Conservation (phyloP, 108 stramenopile genomes). For the Asterionellopsis glacialis region DNA sequence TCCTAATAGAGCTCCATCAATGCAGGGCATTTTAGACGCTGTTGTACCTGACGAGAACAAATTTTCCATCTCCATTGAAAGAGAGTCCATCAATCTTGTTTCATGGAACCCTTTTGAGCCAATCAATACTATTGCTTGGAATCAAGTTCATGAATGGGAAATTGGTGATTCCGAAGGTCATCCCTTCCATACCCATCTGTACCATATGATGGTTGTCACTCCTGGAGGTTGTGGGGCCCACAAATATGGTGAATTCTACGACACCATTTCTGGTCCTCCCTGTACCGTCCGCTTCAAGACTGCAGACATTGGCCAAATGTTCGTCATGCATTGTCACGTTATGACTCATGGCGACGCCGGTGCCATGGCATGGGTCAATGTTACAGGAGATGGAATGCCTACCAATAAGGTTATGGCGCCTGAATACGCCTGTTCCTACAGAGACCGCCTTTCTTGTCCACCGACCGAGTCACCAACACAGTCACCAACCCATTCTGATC, state of each 20-base stretch:
- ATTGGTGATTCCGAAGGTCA: conserved; percentile 22
- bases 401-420: background rate
- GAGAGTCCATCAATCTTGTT: conserved; percentile 18
- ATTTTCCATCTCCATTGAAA: conserved; percentile 18
- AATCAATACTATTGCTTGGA: conserved; percentile 19
- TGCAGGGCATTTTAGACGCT: conserved; percentile 11
- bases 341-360: conserved; percentile 39
- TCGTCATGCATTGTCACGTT: conserved; percentile 43
- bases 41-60: conserved; percentile 5
- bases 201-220: conserved; percentile 41
- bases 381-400: conserved; percentile 7
- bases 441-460: no score
- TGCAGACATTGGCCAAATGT: conserved; percentile 26
- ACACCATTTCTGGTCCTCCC: conserved; percentile 25
- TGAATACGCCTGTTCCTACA: background rate
- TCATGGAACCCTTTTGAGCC: conserved; percentile 20
- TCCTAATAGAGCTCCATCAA: conserved; percentile 21
- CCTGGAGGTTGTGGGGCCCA: conserved; percentile 38
- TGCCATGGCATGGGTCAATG: conserved; percentile 31
- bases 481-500: no score
- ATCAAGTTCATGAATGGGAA: conserved; percentile 32
- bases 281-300: conserved; percentile 37
- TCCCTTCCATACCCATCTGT: conserved; percentile 44
- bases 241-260: conserved; percentile 47
- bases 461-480: no score